Percentiles rank a stretch among this genome's conserved stretches.
Conservation (phyloP, 805 yeast species). For the Wickerhamomyces pijperi region DNA sequence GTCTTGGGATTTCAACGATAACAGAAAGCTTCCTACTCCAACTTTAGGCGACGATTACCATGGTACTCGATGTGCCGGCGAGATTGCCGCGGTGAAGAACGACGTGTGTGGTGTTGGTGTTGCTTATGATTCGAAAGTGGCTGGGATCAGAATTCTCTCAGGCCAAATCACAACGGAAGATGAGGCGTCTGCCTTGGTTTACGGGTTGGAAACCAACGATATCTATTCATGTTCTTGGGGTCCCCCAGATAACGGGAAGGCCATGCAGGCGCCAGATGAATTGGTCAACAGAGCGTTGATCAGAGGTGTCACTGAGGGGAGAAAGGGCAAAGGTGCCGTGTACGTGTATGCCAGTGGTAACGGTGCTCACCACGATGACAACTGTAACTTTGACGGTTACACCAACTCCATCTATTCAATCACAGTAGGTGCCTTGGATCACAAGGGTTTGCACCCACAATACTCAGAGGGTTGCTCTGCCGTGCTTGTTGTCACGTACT, state of each 20-base stretch:
- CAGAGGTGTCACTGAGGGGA: conserved; percentile 77
- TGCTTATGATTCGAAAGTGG: conserved; percentile 76
- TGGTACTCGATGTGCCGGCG: conserved; percentile 98
- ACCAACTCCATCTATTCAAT: conserved; percentile 92
- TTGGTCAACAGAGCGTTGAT: conserved; percentile 73
- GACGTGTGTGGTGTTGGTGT: conserved; percentile 93
- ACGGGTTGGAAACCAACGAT: conserved; percentile 74
- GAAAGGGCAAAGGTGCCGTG: conserved; percentile 70
- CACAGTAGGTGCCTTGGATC: conserved; percentile 90
- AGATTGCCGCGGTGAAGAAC: conserved; percentile 78
- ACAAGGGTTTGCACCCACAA: conserved; percentile 74
- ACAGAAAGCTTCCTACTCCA: conserved; percentile 69
- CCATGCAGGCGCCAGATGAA: conserved; percentile 76
- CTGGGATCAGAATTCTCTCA: conserved; percentile 84
- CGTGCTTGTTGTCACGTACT: conserved; percentile 85
- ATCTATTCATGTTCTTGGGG: conserved; percentile 99
- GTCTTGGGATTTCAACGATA: conserved; percentile 88
- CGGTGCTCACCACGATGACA: conserved; percentile 75
- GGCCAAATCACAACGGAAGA: conserved; percentile 74
- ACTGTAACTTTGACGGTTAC: conserved; percentile 95
- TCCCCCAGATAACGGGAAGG: conserved; percentile 83
- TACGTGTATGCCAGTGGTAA: conserved; percentile 96
- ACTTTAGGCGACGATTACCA: conserved; percentile 74
- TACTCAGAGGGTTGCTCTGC: conserved; percentile 94
- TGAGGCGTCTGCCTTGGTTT: conserved; percentile 82